phyloP scores from a whole-genome alignment of 2,329 filamentous ascomycete species.

The Chaetomium sp. region DNA sequence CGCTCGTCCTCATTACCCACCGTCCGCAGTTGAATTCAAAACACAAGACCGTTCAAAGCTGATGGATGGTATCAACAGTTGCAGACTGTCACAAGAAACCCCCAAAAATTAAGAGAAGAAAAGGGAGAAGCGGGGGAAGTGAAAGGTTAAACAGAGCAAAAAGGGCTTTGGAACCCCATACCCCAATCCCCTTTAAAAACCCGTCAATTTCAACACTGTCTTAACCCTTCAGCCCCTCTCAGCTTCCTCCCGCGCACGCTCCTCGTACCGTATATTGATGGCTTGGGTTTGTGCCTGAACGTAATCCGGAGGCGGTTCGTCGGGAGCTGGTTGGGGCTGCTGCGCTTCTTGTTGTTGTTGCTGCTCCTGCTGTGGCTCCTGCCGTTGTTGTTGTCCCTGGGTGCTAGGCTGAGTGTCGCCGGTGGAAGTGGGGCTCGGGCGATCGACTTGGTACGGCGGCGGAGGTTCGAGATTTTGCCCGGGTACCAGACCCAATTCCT shows the following conservation, averaged over 20 bases:
- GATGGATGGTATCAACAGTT: constrained; percentile 8
- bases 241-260: constrained; percentile 59
- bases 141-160: background rate
- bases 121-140: background rate
- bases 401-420: background rate
- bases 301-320: constrained; percentile 84
- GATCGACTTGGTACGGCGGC: constrained; percentile 72
- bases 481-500: constrained; percentile 65
- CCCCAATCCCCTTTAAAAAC: background rate
- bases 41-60: background rate
- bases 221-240: constrained; percentile 1
- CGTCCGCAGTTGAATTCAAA: background rate
- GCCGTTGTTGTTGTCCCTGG: constrained; percentile 8
- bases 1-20: constrained; percentile 2
- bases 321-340: constrained; percentile 38
- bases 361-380: background rate
- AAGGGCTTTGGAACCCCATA: background rate
- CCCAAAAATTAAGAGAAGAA: constrained; percentile 1
- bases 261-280: constrained; percentile 53
- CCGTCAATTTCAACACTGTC: background rate
- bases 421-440: constrained; percentile 27
- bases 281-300: constrained; percentile 76
- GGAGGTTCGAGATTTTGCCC: constrained; percentile 69
- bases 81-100: background rate
- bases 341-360: constrained; percentile 17